phyloP scores from a whole-genome alignment of 352 stramenopile species.

The Phytophthora parvispora region DNA sequence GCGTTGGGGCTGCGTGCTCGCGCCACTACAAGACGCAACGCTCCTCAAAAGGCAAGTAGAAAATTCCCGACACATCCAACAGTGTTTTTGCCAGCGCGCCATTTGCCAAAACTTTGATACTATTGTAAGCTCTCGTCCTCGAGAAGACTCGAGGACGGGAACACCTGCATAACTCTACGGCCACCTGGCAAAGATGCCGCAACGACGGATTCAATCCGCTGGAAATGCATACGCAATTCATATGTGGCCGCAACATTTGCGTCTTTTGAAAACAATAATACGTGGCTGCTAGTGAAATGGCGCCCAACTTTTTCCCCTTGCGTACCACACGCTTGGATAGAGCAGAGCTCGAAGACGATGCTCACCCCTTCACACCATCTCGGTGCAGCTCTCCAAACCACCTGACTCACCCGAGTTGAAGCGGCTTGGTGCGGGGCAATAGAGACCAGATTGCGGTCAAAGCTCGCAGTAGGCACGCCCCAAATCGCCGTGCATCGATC shows the following conservation, averaged over 20 bases:
- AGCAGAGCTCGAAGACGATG: slow-evolving; percentile 18
- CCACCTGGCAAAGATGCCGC: slow-evolving; percentile 7
- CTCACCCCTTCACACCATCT: slow-evolving; percentile 26
- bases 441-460: slow-evolving; percentile 27
- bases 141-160: slow-evolving; percentile 25
- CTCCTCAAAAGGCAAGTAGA: slow-evolving; percentile 5
- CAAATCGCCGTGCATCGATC: slow-evolving; percentile 34
- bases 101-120: slow-evolving; percentile 24
- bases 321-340: slow-evolving; percentile 31
- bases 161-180: slow-evolving; percentile 18
- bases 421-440: neutral
- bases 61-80: slow-evolving; percentile 20
- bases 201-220: slow-evolving; percentile 14
- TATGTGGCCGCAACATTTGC: neutral
- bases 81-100: slow-evolving; percentile 3
- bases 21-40: slow-evolving; percentile 16
- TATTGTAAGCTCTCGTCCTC: slow-evolving; percentile 34
- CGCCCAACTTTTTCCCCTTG: slow-evolving; percentile 17
- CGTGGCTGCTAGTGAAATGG: slow-evolving; percentile 16
- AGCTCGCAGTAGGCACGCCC: neutral
- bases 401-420: slow-evolving; percentile 35
- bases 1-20: slow-evolving; percentile 21
- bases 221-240: slow-evolving; percentile 21
- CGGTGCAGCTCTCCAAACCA: slow-evolving; percentile 22
- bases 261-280: slow-evolving; percentile 4